Evolutionary conservation across 192 early-diverging fungal genomes (phyloP).

Genomic region (Backusella morwellensis): DNA sequence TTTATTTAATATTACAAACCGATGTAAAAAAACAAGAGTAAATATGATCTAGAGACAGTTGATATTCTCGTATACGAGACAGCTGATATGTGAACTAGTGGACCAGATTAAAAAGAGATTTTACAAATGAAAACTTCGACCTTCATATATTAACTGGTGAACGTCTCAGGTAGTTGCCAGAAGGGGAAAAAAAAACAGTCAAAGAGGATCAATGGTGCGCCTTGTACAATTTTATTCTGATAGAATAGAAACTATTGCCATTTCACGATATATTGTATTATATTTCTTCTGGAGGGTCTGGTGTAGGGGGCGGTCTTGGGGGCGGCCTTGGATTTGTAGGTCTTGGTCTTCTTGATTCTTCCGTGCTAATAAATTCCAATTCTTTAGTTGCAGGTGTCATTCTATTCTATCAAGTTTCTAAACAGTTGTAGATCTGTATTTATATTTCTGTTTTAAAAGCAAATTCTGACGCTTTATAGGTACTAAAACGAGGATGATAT

Average conservation of each 20-base stretch:
- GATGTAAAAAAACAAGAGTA: not conserved
- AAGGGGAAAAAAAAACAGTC: not conserved
- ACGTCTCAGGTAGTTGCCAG: not conserved
- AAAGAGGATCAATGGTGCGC: not conserved
- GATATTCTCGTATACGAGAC: not conserved
- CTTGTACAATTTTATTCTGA: not conserved
- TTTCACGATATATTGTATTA: not conserved
- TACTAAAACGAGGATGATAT: not conserved
- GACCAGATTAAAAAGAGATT: not conserved
- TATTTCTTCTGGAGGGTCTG: not conserved
- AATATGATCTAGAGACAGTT: not conserved
- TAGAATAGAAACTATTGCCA: not conserved
- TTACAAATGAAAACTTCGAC: not conserved
- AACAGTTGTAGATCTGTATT: not conserved
- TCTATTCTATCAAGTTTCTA: not conserved
- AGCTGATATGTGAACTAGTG: not conserved
- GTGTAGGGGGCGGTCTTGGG: not conserved
- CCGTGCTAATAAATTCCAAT: not conserved
- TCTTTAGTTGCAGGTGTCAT: not conserved
- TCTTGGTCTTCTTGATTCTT: slow-evolving; percentile 2
- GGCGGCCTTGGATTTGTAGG: slow-evolving; percentile 2
- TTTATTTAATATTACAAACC: not conserved
- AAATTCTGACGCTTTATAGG: not conserved
- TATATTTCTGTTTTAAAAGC: not conserved
- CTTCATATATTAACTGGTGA: not conserved